Percentiles rank a stretch among this genome's conserved stretches.
These are phyloP conservation scores for Spirogloea muscicola DNA, from an alignment of 139 green algal genomes.

Conservation along the genomic window DNA sequence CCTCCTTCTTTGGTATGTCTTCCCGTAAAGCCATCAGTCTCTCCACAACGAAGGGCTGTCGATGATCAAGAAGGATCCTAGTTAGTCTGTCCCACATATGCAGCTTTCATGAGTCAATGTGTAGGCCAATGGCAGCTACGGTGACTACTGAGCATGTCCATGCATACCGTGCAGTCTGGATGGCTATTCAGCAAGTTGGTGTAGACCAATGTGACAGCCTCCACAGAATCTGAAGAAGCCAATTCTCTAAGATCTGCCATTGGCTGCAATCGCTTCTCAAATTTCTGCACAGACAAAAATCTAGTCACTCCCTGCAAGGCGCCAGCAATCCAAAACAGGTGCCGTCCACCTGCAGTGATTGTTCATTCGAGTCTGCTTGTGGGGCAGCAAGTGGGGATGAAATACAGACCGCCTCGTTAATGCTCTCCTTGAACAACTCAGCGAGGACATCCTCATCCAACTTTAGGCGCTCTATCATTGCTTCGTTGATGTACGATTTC, in stretches of 20 bases:
- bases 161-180: conserved; percentile 39
- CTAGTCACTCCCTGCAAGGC: background rate
- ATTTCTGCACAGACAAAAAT: conserved; percentile 44
- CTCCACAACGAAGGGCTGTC: conserved; percentile 3
- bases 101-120: background rate
- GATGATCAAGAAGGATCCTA: background rate
- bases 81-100: background rate
- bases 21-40: background rate
- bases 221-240: conserved; percentile 54
- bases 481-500: conserved; percentile 30
- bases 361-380: background rate
- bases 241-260: conserved; percentile 59
- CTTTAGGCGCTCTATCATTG: conserved; percentile 40
- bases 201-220: conserved; percentile 68
- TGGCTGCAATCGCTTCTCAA: conserved; percentile 48
- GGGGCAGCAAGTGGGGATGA: background rate
- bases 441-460: conserved; percentile 47
- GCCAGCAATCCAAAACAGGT: background rate
- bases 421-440: conserved; percentile 56
- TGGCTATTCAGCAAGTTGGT: conserved; percentile 54
- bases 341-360: background rate
- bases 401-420: conserved; percentile 47
- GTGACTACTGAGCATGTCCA: conserved; percentile 4
- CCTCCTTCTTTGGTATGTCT: conserved; percentile 5
- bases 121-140: background rate